Evolutionary conservation across 768 basidiomycete species (phyloP), one percentile per base, ranked within the genome.

Genomic region (Gelatoporia subvermispora): DNA sequence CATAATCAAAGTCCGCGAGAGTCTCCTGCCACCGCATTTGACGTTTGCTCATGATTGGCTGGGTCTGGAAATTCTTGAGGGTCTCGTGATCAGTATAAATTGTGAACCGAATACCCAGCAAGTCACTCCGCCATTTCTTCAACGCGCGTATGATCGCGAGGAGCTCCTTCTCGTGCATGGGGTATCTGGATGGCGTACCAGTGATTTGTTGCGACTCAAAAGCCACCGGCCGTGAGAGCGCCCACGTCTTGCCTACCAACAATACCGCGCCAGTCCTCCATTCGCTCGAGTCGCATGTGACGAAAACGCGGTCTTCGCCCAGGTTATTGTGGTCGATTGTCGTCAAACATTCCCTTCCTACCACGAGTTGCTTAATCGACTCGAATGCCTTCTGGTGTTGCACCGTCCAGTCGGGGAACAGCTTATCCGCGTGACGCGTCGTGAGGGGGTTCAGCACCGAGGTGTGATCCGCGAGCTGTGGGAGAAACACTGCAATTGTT

Each of bases 21-120:
- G 67, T 64, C 47, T 74, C 63, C 2, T 68, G 17, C 75, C 74
- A 75, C 0, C 65, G 49, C 0, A 60, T 60, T 23, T 73, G 74
- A 0, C 65, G 45, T 0, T 57, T 50, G 0, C 63, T 70, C 2
- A 75, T 46, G n/a, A 69, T 60, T 3, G 45, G 35, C 43, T 73
- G 72, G 0, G 49, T 50, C 1, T 57, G 3, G 43, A 73, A 69
- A 35, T 61, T 56, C 41, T 69, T 57, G 3, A 72, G 55, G 0
- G 70, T 69, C 1, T 62, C 55, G 53, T 75, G 72, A 45, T 74
- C 68, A 0, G 69, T 72, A 39, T 49, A 66, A 4, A 74, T 55
- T 0, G 22, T 28, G 45, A 67, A 65, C 7, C 22, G 51, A 4
- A 48, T 44, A 1, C 66, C 62, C 7, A 62, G 37, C 0, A 65